phyloP scores from a whole-genome alignment of 805 yeast species.

The Tetrapisispora arboricola region DNA sequence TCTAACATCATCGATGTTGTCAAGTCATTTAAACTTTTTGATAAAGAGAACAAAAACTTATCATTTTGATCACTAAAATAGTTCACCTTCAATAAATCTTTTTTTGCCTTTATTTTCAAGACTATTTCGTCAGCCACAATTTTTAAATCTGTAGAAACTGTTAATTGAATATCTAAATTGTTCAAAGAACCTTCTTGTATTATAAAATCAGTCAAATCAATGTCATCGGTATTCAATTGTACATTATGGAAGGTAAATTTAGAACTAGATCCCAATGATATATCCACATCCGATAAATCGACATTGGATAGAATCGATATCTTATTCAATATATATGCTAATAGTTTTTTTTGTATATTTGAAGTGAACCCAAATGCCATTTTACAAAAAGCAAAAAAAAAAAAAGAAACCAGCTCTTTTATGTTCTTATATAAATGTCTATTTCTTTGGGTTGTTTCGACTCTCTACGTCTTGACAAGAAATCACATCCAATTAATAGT shows the following conservation, averaged over 20 bases:
- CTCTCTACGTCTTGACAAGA: too few relatives aligned
- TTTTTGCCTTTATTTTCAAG: slow-evolving; percentile 20
- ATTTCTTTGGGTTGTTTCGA: background rate
- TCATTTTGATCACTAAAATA: slow-evolving; percentile 19
- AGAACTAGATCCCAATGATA: slow-evolving; percentile 53
- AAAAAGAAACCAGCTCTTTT: background rate
- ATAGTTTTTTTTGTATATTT: slow-evolving; percentile 70
- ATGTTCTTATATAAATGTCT: background rate
- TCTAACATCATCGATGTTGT: slow-evolving; percentile 40
- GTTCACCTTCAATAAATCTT: slow-evolving; percentile 12
- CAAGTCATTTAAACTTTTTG: slow-evolving; percentile 66
- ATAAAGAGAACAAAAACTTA: slow-evolving; percentile 37
- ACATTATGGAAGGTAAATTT: slow-evolving; percentile 49
- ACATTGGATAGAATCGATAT: slow-evolving; percentile 72
- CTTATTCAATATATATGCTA: slow-evolving; percentile 72
- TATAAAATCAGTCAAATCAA: slow-evolving; percentile 53
- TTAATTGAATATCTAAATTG: slow-evolving; percentile 45
- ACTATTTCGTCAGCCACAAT: slow-evolving; percentile 49
- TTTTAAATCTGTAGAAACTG: slow-evolving; percentile 61
- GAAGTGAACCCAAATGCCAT: slow-evolving; percentile 64
- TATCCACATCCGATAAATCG: slow-evolving; percentile 72
- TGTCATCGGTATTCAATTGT: slow-evolving; percentile 59
- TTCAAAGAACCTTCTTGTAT: slow-evolving; percentile 53
- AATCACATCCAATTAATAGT: too few relatives aligned
- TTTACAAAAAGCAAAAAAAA: too few relatives aligned